Conservation (phyloP, 805 yeast genomes). For the Candida tibetensis region DNA sequence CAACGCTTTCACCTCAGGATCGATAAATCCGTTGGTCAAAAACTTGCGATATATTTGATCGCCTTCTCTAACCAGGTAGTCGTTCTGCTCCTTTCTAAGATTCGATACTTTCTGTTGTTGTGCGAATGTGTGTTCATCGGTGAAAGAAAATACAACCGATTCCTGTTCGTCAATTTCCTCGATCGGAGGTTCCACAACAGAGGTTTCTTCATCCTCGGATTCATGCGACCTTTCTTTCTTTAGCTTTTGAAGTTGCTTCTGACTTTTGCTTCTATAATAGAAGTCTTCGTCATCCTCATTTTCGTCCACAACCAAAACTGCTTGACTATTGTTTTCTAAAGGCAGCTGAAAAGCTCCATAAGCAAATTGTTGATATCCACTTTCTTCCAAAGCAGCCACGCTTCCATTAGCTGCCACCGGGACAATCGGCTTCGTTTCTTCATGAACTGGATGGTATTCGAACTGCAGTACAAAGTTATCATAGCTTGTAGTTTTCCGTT, state of each 20-base stretch:
- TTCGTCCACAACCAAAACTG: slow-evolving; percentile 5
- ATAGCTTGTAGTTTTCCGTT: background rate
- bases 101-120: slow-evolving; percentile 9
- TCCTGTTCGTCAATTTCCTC: background rate
- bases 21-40: slow-evolving; percentile 40
- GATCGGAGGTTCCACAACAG: too few species aligned
- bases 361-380: background rate
- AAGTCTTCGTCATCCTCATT: slow-evolving; percentile 13
- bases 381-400: background rate
- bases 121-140: background rate
- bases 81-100: slow-evolving; percentile 26
- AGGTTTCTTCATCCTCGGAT: too few species aligned
- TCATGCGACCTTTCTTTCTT: background rate
- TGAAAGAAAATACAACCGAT: slow-evolving; percentile 3
- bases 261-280: slow-evolving; percentile 17
- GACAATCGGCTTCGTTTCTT: background rate
- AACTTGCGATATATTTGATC: slow-evolving; percentile 49
- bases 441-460: slow-evolving; percentile 6
- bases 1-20: slow-evolving; percentile 49
- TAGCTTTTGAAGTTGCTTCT: slow-evolving; percentile 6
- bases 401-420: background rate
- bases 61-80: slow-evolving; percentile 61
- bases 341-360: background rate
- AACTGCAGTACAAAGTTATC: slow-evolving; percentile 4
- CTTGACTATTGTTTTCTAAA: background rate